A percentile compares a stretch with the other conserved stretches of the same genome.
These are phyloP conservation scores for Azolla pinnata DNA, from an alignment of 75 land plant genomes.

Conservation along the genomic window DNA sequence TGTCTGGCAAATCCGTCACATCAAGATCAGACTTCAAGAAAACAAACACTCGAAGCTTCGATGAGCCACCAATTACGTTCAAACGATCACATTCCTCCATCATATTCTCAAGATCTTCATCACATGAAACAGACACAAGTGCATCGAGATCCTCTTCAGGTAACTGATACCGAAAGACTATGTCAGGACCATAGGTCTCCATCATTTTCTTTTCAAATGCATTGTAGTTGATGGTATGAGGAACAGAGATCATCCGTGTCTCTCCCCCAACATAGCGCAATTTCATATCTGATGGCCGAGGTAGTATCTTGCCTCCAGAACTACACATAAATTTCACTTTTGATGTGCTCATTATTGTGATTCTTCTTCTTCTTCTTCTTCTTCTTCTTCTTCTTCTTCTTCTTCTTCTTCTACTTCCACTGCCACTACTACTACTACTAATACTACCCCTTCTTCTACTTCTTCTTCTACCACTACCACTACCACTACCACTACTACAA, in stretches of 20 bases:
- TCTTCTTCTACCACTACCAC: too few relatives aligned
- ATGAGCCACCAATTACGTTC: slow-evolving; percentile 35
- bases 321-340: slow-evolving; percentile 67
- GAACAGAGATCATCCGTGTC: slow-evolving; percentile 50
- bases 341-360: too few relatives aligned
- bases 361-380: too few relatives aligned
- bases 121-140: slow-evolving; percentile 54
- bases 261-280: slow-evolving; percentile 87
- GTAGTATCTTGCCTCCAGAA: slow-evolving; percentile 71
- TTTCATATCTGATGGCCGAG: slow-evolving; percentile 80
- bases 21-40: slow-evolving; percentile 46
- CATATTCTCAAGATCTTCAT: slow-evolving; percentile 72
- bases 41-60: slow-evolving; percentile 49
- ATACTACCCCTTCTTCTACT: too few relatives aligned
- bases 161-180: slow-evolving; percentile 53
- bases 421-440: too few relatives aligned
- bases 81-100: slow-evolving; percentile 69
- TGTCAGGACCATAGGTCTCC: slow-evolving; percentile 37
- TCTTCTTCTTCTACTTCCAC: too few relatives aligned
- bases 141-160: slow-evolving; percentile 82
- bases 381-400: too few relatives aligned
- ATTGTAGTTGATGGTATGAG: slow-evolving; percentile 35
- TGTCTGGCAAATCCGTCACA: slow-evolving; percentile 16
- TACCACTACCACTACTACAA: too few relatives aligned
- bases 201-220: slow-evolving; percentile 56